Conservation (phyloP, 805 yeast genomes). For the Yarrowia alimentaria region DNA sequence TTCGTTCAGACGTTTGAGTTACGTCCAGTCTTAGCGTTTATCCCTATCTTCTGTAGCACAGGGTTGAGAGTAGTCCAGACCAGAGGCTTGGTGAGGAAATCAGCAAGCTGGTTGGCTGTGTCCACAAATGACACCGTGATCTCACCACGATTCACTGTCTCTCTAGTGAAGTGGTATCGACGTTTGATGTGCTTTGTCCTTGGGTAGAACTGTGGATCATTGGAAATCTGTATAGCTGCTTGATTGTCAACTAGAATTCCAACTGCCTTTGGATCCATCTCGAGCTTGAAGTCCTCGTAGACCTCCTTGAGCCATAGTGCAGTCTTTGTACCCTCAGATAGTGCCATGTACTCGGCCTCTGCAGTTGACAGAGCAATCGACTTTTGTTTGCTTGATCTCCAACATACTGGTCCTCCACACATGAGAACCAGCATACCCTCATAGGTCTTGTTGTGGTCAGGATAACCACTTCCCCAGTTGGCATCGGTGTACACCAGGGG, state of each 20-base stretch:
- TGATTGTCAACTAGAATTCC: not conserved
- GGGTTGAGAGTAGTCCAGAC: not conserved
- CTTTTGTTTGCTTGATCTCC: not conserved
- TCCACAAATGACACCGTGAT: not conserved
- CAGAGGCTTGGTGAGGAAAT: not conserved
- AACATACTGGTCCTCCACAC: too few relatives aligned
- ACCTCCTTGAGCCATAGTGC: not conserved
- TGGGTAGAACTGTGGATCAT: not conserved
- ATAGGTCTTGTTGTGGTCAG: not conserved
- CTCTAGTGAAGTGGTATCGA: not conserved
- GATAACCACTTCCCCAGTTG: not conserved
- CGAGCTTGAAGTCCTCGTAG: not conserved
- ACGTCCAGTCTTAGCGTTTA: not conserved
- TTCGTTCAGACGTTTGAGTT: not conserved
- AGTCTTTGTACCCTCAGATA: not conserved
- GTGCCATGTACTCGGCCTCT: not conserved
- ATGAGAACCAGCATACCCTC: not conserved
- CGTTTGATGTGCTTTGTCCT: not conserved
- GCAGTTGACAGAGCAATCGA: not conserved
- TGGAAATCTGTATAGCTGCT: not conserved
- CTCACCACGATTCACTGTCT: not conserved
- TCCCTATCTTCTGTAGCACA: not conserved
- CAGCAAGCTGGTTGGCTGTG: not conserved
- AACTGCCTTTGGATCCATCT: not conserved
- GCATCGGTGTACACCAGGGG: not conserved